A percentile compares a stretch with the other conserved stretches of the same genome.
These are phyloP conservation scores for Solanum sejunctum DNA, from an alignment of 257 asterid species.

Conservation along the genomic window DNA sequence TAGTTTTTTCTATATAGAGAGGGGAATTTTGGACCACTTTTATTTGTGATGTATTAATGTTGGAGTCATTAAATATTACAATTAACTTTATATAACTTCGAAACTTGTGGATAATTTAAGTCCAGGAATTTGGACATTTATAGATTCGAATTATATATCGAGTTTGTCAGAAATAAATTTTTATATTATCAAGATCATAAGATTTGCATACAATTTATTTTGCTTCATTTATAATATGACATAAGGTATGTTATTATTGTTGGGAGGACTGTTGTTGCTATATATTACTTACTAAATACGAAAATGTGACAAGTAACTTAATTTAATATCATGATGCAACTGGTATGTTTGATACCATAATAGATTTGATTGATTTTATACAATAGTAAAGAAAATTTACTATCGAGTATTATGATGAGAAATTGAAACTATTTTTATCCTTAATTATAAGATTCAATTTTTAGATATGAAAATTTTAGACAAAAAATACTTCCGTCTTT, in stretches of 20 bases:
- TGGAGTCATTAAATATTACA: background rate
- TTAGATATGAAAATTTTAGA: no score
- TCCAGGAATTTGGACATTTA: background rate
- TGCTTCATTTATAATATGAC: accelerated
- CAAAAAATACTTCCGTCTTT: no score
- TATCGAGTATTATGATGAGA: background rate
- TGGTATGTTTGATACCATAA: background rate
- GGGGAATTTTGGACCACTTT: background rate
- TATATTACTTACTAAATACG: background rate
- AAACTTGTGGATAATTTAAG: background rate
- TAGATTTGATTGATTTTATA: no score
- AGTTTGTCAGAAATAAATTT: background rate
- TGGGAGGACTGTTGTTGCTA: background rate
- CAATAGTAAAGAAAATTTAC: background rate
- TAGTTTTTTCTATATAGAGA: background rate
- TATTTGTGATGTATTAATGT: background rate
- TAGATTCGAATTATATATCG: background rate
- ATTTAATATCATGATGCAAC: background rate
- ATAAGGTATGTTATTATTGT: background rate
- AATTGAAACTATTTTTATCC: no score
- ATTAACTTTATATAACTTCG: background rate
- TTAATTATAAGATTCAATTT: no score
- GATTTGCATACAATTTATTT: accelerated
- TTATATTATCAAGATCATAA: background rate
- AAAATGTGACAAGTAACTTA: background rate